phyloP scores from a whole-genome alignment of 1,284 basidiomycete species.

The Mycena citricolor region DNA sequence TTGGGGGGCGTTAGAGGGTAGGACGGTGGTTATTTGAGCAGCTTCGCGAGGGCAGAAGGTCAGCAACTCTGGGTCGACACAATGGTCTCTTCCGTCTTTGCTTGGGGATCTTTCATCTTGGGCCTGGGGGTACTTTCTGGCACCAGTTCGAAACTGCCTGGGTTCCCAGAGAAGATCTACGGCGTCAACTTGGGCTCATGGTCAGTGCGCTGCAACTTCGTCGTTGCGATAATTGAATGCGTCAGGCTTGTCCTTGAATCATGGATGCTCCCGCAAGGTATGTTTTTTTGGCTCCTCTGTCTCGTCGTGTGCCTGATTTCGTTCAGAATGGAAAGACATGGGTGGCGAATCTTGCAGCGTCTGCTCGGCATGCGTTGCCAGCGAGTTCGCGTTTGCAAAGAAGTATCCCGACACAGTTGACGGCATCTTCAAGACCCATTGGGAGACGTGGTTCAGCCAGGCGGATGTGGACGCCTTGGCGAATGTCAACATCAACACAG shows the following conservation, averaged over 20 bases:
- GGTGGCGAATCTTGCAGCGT: constrained; percentile 56
- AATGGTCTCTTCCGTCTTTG: no score
- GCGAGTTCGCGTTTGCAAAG: constrained; percentile 60
- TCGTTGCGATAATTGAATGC: constrained; percentile 4
- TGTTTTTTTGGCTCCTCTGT: background rate
- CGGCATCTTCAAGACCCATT: constrained; percentile 58
- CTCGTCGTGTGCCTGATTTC: background rate
- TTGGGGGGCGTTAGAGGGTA: no score
- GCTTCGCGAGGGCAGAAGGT: no score
- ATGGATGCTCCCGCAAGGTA: constrained; percentile 70
- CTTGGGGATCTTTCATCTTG: no score
- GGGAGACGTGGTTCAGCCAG: constrained; percentile 73
- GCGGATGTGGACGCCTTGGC: constrained; percentile 54
- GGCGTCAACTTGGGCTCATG: constrained; percentile 67
- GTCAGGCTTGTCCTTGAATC: constrained; percentile 59
- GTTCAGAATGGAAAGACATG: constrained; percentile 63
- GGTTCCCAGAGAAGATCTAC: constrained; percentile 52
- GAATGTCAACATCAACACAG: constrained; percentile 64
- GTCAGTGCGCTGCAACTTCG: constrained; percentile 32
- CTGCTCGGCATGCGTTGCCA: constrained; percentile 55
- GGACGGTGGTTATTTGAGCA: no score
- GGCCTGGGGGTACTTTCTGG: no score
- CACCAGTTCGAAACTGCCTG: constrained; percentile 20
- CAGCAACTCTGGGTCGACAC: no score
- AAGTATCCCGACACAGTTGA: constrained; percentile 62